Evolutionary conservation across 495 filamentous ascomycete genomes (phyloP).

Genomic region (Hypomontagnella monticulosa): DNA sequence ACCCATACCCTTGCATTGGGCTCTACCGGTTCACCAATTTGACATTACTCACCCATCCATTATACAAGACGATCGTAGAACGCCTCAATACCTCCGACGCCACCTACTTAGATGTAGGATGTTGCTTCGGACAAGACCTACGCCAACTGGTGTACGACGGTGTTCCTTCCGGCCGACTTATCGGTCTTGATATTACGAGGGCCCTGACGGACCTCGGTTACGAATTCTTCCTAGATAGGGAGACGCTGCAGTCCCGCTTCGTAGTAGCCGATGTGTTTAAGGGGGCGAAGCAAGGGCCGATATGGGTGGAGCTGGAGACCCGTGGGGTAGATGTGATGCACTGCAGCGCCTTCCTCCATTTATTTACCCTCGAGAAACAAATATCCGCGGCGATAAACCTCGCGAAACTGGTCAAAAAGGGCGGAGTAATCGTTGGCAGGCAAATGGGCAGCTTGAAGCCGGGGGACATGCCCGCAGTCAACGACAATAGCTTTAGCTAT

Average conservation of each 20-base stretch:
- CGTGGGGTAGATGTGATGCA: slow-evolving; percentile 64
- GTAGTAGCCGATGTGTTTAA: slow-evolving; percentile 64
- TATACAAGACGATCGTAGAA: slow-evolving; percentile 33
- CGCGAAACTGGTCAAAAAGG: slow-evolving; percentile 50
- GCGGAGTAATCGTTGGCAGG: slow-evolving; percentile 59
- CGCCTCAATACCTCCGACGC: slow-evolving; percentile 16
- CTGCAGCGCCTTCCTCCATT: slow-evolving; percentile 64
- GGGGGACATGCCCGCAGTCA: slow-evolving; percentile 40
- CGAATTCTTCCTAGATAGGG: slow-evolving; percentile 60
- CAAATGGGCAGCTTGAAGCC: slow-evolving; percentile 56
- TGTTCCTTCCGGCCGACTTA: slow-evolving; percentile 49
- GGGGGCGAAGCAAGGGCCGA: slow-evolving; percentile 43
- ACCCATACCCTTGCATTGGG: slow-evolving; percentile 53
- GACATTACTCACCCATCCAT: slow-evolving; percentile 26
- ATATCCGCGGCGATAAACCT: slow-evolving; percentile 53
- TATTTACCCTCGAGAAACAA: slow-evolving; percentile 61
- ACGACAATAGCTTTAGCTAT: slow-evolving; percentile 45
- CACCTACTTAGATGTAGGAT: slow-evolving; percentile 57
- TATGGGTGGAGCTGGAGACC: slow-evolving; percentile 48
- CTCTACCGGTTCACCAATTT: slow-evolving; percentile 47
- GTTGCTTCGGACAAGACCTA: slow-evolving; percentile 59
- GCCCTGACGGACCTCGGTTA: slow-evolving; percentile 65
- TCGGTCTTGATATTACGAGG: slow-evolving; percentile 57
- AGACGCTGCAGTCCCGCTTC: slow-evolving; percentile 57
- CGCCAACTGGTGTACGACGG: slow-evolving; percentile 56